Evolutionary conservation across 805 yeast genomes (phyloP).

Genomic region (Metschnikowia peoriensis): DNA sequence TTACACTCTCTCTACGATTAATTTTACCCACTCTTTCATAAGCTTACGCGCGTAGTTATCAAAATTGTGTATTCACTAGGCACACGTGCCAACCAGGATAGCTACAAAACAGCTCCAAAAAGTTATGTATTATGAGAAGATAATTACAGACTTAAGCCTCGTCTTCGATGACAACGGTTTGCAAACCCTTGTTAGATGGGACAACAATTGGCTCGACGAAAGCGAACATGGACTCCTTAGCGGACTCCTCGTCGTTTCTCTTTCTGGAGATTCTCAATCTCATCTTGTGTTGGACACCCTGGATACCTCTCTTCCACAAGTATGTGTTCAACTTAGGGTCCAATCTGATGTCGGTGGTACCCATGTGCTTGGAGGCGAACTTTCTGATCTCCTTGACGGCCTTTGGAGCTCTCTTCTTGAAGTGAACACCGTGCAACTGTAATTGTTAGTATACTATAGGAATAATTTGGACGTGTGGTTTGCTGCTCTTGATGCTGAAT

Average conservation of each 20-base stretch:
- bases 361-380: constrained; percentile 98
- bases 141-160: constrained; percentile 40
- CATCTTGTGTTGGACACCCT: constrained; percentile 97
- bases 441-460: constrained; percentile 40
- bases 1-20: too few species aligned
- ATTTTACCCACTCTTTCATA: too few species aligned
- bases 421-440: constrained; percentile 94
- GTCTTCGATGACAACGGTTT: constrained; percentile 92
- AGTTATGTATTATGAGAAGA: constrained; percentile 20
- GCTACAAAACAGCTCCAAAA: constrained; percentile 3
- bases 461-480: neutral
- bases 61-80: neutral
- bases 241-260: constrained; percentile 99
- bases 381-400: constrained; percentile 99
- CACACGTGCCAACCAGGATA: neutral
- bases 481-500: neutral
- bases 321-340: constrained; percentile 98
- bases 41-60: neutral
- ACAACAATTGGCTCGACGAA: constrained; percentile 97
- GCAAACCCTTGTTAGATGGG: constrained; percentile 94
- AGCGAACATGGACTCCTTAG: constrained; percentile 95
- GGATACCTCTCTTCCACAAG: constrained; percentile 99
- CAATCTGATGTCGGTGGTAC: constrained; percentile 97
- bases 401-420: constrained; percentile 99
- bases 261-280: constrained; percentile 98